Evolutionary conservation across 768 basidiomycete species (phyloP).

Genomic region (Agaricus blazei): DNA sequence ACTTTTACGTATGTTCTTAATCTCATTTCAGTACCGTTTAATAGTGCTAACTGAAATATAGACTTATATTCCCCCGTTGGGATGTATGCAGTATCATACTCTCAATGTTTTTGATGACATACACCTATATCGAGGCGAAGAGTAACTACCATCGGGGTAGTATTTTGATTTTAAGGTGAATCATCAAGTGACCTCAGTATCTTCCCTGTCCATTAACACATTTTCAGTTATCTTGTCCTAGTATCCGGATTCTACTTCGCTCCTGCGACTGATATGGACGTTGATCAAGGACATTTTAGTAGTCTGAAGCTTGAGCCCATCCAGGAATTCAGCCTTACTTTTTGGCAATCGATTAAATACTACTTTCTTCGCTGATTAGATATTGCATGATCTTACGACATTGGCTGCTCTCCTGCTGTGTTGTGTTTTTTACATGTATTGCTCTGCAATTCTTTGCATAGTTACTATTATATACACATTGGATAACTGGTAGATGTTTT

Average conservation of each 20-base stretch:
- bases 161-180: constrained; percentile 87
- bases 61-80: constrained; percentile 97
- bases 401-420: not conserved
- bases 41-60: constrained; percentile 23
- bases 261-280: constrained; percentile 41
- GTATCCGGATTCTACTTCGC: constrained; percentile 91
- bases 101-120: constrained; percentile 96
- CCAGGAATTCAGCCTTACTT: constrained; percentile 30
- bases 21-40: not conserved
- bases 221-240: constrained; percentile 82
- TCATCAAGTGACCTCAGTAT: not conserved
- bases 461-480: not conserved
- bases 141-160: constrained; percentile 97
- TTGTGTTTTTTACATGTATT: not conserved
- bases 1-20: constrained; percentile 81
- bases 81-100: constrained; percentile 93
- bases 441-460: not conserved
- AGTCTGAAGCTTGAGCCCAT: constrained; percentile 6
- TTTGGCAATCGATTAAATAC: constrained; percentile 36
- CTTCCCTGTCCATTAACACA: constrained; percentile 6
- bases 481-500: not conserved
- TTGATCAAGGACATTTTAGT: constrained; percentile 28
- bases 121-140: constrained; percentile 98
- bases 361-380: constrained; percentile 24
- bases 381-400: not conserved